A percentile compares a stretch with the other conserved stretches of the same genome.
These are phyloP conservation scores for Neonectria sp. DNA, from an alignment of 2,329 filamentous ascomycete genomes.

Conservation along the genomic window DNA sequence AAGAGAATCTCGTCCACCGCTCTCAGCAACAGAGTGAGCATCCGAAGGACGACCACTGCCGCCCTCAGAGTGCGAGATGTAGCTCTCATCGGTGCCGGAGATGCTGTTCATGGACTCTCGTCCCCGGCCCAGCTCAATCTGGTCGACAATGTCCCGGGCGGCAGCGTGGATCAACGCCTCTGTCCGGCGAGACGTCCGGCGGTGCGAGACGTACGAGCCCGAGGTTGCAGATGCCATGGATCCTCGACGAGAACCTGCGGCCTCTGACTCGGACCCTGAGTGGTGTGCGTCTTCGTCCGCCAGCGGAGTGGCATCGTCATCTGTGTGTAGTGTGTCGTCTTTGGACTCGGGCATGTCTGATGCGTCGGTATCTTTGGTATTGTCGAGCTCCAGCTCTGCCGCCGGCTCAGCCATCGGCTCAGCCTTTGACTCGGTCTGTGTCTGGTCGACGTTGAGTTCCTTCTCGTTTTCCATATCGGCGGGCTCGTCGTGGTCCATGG, in stretches of 20 bases:
- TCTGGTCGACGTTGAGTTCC: conserved; percentile 27
- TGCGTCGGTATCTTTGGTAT: conserved; percentile 6
- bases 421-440: conserved; percentile 22
- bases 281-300: conserved; percentile 25
- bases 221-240: conserved; percentile 42
- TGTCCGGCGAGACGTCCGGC: conserved; percentile 61
- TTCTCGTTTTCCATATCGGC: conserved; percentile 23
- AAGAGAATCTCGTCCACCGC: conserved; percentile 11
- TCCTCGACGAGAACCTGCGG: conserved; percentile 37
- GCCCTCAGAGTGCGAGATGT: conserved; percentile 1
- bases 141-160: conserved; percentile 65
- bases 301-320: conserved; percentile 16
- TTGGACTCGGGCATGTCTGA: conserved; percentile 8
- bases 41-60: conserved; percentile 19
- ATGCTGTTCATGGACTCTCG: conserved; percentile 45
- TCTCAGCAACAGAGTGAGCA: conserved; percentile 10
- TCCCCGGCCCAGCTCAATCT: conserved; percentile 55
- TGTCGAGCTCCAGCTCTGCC: conserved; percentile 28
- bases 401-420: conserved; percentile 32
- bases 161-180: conserved; percentile 69
- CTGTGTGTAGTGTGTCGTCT: conserved; percentile 23
- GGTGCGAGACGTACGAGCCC: conserved; percentile 42
- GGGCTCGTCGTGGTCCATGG: conserved; percentile 56
- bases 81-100: conserved; percentile 5
- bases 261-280: conserved; percentile 39